phyloP scores from a whole-genome alignment of 306 rosid genomes.

The Cucumis hystrix region DNA sequence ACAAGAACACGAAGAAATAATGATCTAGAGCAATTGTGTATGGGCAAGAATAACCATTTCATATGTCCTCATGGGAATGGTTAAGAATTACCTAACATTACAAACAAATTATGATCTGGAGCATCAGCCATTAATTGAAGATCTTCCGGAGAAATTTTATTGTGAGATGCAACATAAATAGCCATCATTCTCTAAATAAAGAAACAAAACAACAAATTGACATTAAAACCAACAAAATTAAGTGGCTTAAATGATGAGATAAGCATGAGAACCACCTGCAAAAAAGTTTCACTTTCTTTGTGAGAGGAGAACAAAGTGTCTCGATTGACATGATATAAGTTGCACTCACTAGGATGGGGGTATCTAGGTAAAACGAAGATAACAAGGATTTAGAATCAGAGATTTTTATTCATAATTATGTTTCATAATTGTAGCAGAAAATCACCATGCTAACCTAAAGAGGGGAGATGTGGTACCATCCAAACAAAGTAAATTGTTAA shows the following conservation, averaged over 20 bases:
- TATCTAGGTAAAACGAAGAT: conserved; percentile 22
- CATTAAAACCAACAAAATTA: neutral
- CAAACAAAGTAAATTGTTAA: conserved; percentile 67
- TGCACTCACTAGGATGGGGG: conserved; percentile 73
- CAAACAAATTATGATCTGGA: conserved; percentile 91
- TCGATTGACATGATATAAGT: conserved; percentile 80
- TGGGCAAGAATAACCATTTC: neutral
- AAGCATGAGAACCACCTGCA: conserved; percentile 40
- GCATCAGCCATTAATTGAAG: conserved; percentile 94
- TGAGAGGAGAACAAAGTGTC: conserved; percentile 89
- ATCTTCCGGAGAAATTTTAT: conserved; percentile 95
- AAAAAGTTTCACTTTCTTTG: conserved; percentile 73
- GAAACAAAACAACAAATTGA: conserved; percentile 5
- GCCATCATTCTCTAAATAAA: conserved; percentile 88
- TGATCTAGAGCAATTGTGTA: conserved; percentile 55
- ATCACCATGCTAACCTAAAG: conserved; percentile 37
- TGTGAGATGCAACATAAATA: conserved; percentile 78
- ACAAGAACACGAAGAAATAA: conserved; percentile 48
- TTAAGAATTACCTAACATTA: conserved; percentile 59
- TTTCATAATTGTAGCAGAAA: conserved; percentile 8
- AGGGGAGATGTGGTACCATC: conserved; percentile 61
- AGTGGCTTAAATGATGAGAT: neutral
- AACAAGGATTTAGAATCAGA: neutral
- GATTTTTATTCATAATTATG: neutral
- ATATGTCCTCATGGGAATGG: neutral